Percentiles rank a stretch among this genome's conserved stretches.
Conservation (phyloP, 176 grass and related monocot genomes). For the Elaeis guineensis region DNA sequence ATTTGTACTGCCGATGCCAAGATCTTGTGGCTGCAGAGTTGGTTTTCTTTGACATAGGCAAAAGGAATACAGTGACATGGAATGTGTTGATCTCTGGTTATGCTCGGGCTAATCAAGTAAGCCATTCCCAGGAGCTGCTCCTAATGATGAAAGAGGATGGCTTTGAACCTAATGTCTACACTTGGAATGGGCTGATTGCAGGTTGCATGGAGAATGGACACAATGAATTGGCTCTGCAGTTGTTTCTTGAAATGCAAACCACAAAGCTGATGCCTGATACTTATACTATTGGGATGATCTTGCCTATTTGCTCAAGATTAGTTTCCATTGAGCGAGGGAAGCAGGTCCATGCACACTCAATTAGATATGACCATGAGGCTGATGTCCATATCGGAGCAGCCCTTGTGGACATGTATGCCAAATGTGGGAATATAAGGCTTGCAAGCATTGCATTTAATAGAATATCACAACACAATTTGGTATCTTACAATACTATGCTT, state of each 20-base stretch:
- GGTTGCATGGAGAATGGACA: slow-evolving; percentile 29
- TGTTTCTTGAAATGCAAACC: background rate
- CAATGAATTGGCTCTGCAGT: slow-evolving; percentile 24
- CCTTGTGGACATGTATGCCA: slow-evolving; percentile 27
- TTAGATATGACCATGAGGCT: slow-evolving; percentile 26
- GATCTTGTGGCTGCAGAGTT: slow-evolving; percentile 17
- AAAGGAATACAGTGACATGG: slow-evolving; percentile 21
- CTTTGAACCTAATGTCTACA: slow-evolving; percentile 25
- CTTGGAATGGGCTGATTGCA: slow-evolving; percentile 25
- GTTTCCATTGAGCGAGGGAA: slow-evolving; percentile 23
- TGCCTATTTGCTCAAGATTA: slow-evolving; percentile 25
- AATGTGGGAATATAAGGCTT: slow-evolving; percentile 15
- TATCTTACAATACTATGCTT: slow-evolving; percentile 28
- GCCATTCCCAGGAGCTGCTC: slow-evolving; percentile 12
- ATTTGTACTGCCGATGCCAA: slow-evolving; percentile 17
- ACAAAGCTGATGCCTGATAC: slow-evolving; percentile 20
- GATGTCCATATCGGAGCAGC: slow-evolving; percentile 23
- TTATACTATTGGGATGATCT: slow-evolving; percentile 21
- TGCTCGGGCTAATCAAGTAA: slow-evolving; percentile 16
- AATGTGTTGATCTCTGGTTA: slow-evolving; percentile 20
- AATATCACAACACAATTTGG: slow-evolving; percentile 20
- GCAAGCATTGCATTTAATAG: slow-evolving; percentile 23
- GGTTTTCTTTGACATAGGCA: slow-evolving; percentile 7
- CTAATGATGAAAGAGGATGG: slow-evolving; percentile 16
- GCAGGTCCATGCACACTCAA: slow-evolving; percentile 29